phyloP scores from a whole-genome alignment of 805 yeast genomes.

The Wickerhamiella bombiphila region DNA sequence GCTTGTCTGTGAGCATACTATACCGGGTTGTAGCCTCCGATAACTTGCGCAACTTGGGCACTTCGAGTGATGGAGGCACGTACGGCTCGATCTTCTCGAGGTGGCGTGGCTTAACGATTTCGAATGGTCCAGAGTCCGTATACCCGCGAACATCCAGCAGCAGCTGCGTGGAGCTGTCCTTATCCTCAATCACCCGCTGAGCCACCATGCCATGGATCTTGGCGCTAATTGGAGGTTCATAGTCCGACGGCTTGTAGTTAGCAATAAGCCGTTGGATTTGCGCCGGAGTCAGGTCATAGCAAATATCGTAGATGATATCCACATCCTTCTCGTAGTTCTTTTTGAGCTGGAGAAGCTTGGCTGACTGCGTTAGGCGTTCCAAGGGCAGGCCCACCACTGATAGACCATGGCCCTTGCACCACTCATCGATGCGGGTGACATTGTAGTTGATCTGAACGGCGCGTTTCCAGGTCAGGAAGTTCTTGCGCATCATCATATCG shows the following conservation, averaged over 20 bases:
- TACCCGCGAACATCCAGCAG: constrained; percentile 28
- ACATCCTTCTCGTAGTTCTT: constrained; percentile 82
- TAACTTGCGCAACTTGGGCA: constrained; percentile 77
- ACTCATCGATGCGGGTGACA: constrained; percentile 90
- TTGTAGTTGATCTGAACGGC: constrained; percentile 93
- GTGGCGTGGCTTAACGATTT: constrained; percentile 37
- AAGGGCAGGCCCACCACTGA: constrained; percentile 75
- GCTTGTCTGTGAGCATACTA: constrained; percentile 7
- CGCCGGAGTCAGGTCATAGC: constrained; percentile 86
- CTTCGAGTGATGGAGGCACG: constrained; percentile 85
- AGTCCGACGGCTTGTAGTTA: constrained; percentile 83
- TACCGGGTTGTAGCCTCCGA: constrained; percentile 47
- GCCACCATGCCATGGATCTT: constrained; percentile 72
- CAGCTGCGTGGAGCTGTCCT: constrained; percentile 28
- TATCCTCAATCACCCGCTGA: constrained; percentile 26
- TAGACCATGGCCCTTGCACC: constrained; percentile 91
- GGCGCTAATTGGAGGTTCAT: constrained; percentile 81
- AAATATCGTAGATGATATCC: constrained; percentile 82
- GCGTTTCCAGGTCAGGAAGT: constrained; percentile 92
- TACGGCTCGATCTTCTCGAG: constrained; percentile 55
- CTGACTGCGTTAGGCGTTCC: constrained; percentile 80
- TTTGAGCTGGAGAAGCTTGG: constrained; percentile 81
- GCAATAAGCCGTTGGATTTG: constrained; percentile 87
- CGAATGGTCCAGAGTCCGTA: constrained; percentile 29
- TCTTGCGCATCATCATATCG: constrained; percentile 86